Evolutionary conservation across 441 rosid genomes (phyloP), one percentile per base, ranked within the genome.

Genomic region (Cnidoscolus chayamansa): DNA sequence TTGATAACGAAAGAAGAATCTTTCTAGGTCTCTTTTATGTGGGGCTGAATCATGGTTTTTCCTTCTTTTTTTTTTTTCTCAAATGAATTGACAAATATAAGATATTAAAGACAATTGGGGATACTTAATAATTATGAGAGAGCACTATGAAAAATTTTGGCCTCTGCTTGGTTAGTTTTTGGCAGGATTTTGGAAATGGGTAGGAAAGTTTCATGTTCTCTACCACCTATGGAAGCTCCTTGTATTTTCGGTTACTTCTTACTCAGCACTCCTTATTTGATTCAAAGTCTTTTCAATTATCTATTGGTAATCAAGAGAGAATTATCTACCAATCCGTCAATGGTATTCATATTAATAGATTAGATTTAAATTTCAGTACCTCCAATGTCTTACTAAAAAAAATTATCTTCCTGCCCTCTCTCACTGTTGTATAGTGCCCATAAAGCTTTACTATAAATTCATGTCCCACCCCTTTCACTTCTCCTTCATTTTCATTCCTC

Each of bases 381-480:
- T 69, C 10, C 54, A 58, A 70, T 82, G 72, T 72, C 67, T 3
- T 19, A 37, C 25, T 25, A 25, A 25, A 25, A 76, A 74, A 68
- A 50, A 48, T 35, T 40, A 8, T 13, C 4, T 63, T 32, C 20
- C 32, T 2, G 25, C 25, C 51, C 74, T 63, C 64, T 10, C 56
- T 30, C 45, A 49, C 7, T 40, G 7, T 1, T 9, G 47, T 12
- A 19, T 35, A 47, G 0, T 60, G 3, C 17, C 49, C 31, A 20
- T 25, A 45, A 53, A 30, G 43, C 80, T 65, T 65, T 1, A n/a
- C 80, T 84, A 86, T 88, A 86, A 86, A 86, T 84, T 60, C 69
- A 60, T 51, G 60, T 68, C 68, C 72, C 0, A 20, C 70, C 69
- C 74, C 76, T 51, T 40, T 61, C 86, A 80, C 74, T 73, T 63